Base-by-base conservation (phyloP, 2,329 filamentous ascomycete species). In the Microdochium bolleyi region DNA sequence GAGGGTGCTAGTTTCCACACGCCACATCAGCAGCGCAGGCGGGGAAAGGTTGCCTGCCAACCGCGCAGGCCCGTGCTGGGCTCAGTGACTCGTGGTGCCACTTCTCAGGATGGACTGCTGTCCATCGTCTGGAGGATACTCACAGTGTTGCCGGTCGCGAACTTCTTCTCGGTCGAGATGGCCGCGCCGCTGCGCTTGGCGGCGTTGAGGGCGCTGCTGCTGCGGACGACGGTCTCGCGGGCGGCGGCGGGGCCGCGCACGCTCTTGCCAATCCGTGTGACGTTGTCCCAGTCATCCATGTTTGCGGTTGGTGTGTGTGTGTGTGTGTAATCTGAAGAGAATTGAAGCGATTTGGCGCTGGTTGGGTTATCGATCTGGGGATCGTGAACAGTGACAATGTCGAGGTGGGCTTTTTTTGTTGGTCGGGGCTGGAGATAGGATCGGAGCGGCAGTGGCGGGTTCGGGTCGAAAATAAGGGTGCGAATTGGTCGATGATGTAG, bases 141-240 rank as follows among this genome's bases (percentile, higher is more conserved):
- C 85, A 94, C 89, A 61, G 85, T 70, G 70, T 97, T 97, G 69
- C 86, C 84, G 54, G 82, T 81, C 49, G 80, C 75, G 67, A 68
- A 84, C 71, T 99, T 99, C 88, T 99, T 99, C 77, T 99, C 92
- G 1, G 92, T 95, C 56, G 78, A 79, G 58, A 95, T 70, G 61
- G 95, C 71, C 54, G 80, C 79, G 56, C 94, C 94, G 56, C 77
- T 80, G 58, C 94, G 85, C 73, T 89, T 84, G 25, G 94, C 94
- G 56, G 92, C 92, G 73, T 99, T 99, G 62, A 99, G 75, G 34
- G 90, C 83, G 54, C 74, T 66, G 71, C 89, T 90, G 67, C 92
- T 89, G 70, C 88, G 87, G 68, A 97, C 81, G 62, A 96, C 92
- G 3, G 87, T 95, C 80, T 96, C 91, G 62, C 89, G 88, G 61